Evolutionary conservation across 1,284 basidiomycete species (phyloP), one percentile per base, ranked within the genome.

Genomic region (Fomitopsis palustris): DNA sequence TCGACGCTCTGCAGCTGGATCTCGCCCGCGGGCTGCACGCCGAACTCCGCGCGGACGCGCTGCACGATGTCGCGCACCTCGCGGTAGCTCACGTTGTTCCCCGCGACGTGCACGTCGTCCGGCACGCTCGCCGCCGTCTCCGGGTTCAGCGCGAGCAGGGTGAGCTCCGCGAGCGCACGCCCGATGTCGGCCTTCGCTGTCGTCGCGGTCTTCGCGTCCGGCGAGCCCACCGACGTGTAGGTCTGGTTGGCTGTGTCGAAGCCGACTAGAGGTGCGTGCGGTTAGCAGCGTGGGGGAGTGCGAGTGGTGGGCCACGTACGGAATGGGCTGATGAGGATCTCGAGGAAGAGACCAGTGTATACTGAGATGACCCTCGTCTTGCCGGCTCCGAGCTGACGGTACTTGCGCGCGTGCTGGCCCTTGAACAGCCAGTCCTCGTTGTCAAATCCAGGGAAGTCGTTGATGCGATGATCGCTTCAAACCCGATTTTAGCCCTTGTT

Each of bases 381-480:
- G 45, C 60, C 66, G 23, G 60, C 61, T 17, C 61, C 65, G 17
- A 61, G 19, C 60, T 61, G 59, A 16, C 68, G 66, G 12, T 63
- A 64, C 17, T 61, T 58, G 1, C 47, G 35, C 2, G 62, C 64
- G 43, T 69, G 65, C 54, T 64, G 57, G 12, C 60, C 58, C 62
- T 72, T 73, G 29, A 35, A 54, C 3, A 56, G 25, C 70, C 70
- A 73, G 37, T 64, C 65, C 6, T 53, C 41, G 47, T 67, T 62
- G 35, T 70, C 67, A 31, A 60, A 69, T 1, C 67, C 69, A 6
- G 64, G 64, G 55, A 71, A 73, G 59, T 69, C 65, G 47, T 69
- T 72, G 41, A 61, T 31, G 10, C 66, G 66, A 51, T 71, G 66
- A 57, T 73, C 71, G 2, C 71, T 73, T n/a, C n/a, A 53, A 1